phyloP scores from a whole-genome alignment of 805 yeast genomes.

The Ogataea angusta region DNA sequence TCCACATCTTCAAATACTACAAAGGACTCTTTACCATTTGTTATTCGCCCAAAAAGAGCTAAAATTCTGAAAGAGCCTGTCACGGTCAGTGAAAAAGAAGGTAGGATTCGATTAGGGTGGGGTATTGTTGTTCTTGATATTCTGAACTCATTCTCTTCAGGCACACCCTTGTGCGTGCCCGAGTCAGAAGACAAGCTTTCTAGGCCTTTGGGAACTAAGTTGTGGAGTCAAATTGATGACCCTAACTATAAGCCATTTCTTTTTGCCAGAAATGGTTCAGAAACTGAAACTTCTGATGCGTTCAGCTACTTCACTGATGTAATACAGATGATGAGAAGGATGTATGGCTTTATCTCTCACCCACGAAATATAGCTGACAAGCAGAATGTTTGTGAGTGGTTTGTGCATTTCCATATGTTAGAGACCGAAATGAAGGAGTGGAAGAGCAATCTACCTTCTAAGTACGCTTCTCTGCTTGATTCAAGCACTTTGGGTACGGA shows the following conservation, averaged over 20 bases:
- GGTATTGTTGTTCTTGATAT: conserved; percentile 37
- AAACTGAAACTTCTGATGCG: conserved; percentile 15
- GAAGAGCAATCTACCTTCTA: conserved; percentile 14
- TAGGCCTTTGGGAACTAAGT: conserved; percentile 17
- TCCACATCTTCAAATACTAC: conserved; percentile 2
- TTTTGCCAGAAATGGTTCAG: not conserved
- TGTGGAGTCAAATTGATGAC: conserved; percentile 11
- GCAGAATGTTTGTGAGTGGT: conserved; percentile 19
- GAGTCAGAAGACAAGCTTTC: conserved; percentile 17
- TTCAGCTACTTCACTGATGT: conserved; percentile 22
- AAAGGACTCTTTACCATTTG: not conserved
- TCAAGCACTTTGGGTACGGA: conserved; percentile 1
- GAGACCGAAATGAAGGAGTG: conserved; percentile 16
- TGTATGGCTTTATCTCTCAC: conserved; percentile 16
- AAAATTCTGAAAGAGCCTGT: conserved; percentile 23
- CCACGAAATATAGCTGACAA: conserved; percentile 18
- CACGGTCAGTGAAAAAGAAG: conserved; percentile 38
- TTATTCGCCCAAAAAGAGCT: conserved; percentile 21
- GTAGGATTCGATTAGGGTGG: conserved; percentile 34
- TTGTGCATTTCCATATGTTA: conserved; percentile 17
- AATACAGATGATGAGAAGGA: conserved; percentile 15
- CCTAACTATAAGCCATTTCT: not conserved
- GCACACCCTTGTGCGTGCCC: conserved; percentile 28
- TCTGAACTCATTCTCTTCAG: conserved; percentile 36
- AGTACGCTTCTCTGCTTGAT: conserved; percentile 6